Base-by-base conservation (phyloP, 1,284 basidiomycete genomes). In the Trametes polyzona region DNA sequence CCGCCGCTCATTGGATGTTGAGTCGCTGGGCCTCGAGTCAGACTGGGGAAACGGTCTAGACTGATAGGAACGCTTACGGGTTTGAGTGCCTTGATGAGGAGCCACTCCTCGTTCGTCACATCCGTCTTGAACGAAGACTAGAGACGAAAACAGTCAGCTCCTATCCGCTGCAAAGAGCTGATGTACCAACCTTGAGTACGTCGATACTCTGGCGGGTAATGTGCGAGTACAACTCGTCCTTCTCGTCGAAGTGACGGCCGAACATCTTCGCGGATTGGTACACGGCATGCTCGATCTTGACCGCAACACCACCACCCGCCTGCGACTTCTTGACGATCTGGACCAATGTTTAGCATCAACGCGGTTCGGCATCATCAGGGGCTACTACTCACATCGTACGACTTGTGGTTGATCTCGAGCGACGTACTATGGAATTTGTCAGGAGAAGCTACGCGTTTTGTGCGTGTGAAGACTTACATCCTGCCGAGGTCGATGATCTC, bases 281-380 rank as follows among this genome's bases (percentile, higher is more conserved):
- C 4, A 95, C 90, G 1, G 95, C 95, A 70, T 97, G 92, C 73
- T 99, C 97, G 63, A 99, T 98, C 82, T 98, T 98, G 71, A 99
- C 93, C 0, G 97, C 97, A 17, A 98, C 96, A 73, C 96, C 96
- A 58, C 84, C 96, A 69, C 95, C 96, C 24, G 93, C 89, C 72
- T 98, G 95, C 16, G 87, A 83, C 75, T 93, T 95, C 78, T 96
- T 97, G 65, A 99, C 86, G 24, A 96, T 80, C 81, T 95, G 71
- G 30, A 21, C n/a, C 11, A 4, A 26, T n/a, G n/a, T n/a, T n/a
- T n/a, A 24, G 6, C 4, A n/a, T 32, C 35, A 51, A n/a, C 16
- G 12, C 19, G 4, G 4, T 6, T 10, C 3, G 3, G n/a, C 35
- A 3, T 14, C 4, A 42, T 23, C 14, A 16, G 8, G 11, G 8